These are phyloP conservation scores for Pyricularia sp. DNA, from an alignment of 2,329 filamentous ascomycete species.

Conservation along the genomic window DNA sequence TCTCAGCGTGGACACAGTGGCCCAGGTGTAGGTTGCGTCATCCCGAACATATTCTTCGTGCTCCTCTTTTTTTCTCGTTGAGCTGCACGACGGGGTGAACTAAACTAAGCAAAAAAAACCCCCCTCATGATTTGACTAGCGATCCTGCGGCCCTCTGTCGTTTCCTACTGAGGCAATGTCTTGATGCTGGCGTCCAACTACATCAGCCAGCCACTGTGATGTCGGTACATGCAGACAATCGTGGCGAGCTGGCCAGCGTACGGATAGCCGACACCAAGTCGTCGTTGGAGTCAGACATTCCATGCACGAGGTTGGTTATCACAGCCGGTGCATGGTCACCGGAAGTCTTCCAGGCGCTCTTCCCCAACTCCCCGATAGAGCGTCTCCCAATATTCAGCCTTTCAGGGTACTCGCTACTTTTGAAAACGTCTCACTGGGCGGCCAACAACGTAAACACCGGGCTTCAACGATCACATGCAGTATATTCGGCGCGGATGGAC, in stretches of 20 bases:
- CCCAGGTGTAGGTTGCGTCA: neutral
- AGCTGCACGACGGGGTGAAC: neutral
- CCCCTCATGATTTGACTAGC: neutral
- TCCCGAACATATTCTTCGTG: neutral
- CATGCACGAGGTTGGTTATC: constrained; percentile 53
- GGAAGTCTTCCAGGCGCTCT: constrained; percentile 49
- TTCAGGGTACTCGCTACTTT: constrained; percentile 59
- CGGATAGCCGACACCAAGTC: constrained; percentile 31
- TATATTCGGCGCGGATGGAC: constrained; percentile 45
- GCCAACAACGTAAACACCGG: constrained; percentile 24
- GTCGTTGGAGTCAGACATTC: constrained; percentile 35
- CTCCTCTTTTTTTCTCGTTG: too few relatives aligned
- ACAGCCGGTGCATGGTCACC: constrained; percentile 61
- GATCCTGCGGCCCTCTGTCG: constrained; percentile 54
- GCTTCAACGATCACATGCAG: constrained; percentile 42
- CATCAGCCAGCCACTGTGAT: constrained; percentile 50
- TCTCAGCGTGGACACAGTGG: neutral
- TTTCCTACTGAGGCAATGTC: constrained; percentile 47
- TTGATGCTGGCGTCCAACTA: constrained; percentile 46
- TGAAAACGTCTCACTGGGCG: constrained; percentile 45
- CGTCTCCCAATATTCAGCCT: constrained; percentile 46
- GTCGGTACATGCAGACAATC: constrained; percentile 35
- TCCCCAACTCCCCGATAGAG: constrained; percentile 35
- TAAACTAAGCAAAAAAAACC: neutral
- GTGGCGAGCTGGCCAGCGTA: constrained; percentile 37